Evolutionary conservation across 129 eudicot species (phyloP).

Genomic region (Artemisia annua): DNA sequence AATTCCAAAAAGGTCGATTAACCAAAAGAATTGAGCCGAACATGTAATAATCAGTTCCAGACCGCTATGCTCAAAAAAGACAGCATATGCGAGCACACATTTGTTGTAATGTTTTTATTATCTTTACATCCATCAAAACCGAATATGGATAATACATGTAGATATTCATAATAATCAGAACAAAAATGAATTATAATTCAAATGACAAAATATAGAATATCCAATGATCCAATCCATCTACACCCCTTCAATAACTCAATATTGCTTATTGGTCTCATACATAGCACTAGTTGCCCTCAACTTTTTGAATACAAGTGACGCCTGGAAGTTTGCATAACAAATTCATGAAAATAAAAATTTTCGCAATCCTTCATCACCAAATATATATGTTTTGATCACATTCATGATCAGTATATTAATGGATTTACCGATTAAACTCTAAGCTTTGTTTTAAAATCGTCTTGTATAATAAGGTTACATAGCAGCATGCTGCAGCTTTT

Average conservation of each 20-base stretch:
- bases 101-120: no score
- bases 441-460: constrained; percentile 12
- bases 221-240: constrained; percentile 16
- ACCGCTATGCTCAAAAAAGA: no score
- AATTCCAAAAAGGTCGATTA: no score
- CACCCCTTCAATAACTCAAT: constrained; percentile 1
- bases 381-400: constrained; percentile 2
- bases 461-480: constrained; percentile 23
- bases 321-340: constrained; percentile 14
- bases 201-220: constrained; percentile 6
- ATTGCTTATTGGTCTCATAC: no score
- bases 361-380: constrained; percentile 10
- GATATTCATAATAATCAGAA: not conserved
- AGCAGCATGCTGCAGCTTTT: constrained; percentile 23
- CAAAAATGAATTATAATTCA: not conserved
- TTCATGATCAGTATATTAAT: constrained; percentile 15
- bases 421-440: constrained; percentile 19
- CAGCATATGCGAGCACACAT: no score
- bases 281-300: constrained; percentile 15
- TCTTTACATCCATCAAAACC: not conserved
- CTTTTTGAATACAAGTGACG: constrained; percentile 16
- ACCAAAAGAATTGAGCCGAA: no score
- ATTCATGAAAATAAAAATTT: not conserved
- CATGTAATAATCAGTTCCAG: no score
- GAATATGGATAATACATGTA: not conserved